A percentile compares a stretch with the other conserved stretches of the same genome.
Evolutionary conservation across 202 grass and related monocot genomes (phyloP).

Genomic region (Elaeis oleifera): DNA sequence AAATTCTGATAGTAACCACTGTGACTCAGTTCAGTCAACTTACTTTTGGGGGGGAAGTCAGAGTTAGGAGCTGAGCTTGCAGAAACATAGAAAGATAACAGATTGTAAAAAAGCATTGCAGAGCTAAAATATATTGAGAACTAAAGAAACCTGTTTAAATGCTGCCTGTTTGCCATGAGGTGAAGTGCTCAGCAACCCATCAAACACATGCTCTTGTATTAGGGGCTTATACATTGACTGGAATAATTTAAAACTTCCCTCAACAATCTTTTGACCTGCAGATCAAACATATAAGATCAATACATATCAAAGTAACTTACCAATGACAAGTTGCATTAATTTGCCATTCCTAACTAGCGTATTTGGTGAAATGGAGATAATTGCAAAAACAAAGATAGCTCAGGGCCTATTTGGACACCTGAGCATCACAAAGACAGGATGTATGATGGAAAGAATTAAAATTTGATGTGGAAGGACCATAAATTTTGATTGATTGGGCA

Average conservation of each 20-base stretch:
- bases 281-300: constrained; percentile 14
- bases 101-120: too few species aligned
- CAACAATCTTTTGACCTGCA: constrained; percentile 84
- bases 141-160: constrained; percentile 55
- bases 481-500: too few species aligned
- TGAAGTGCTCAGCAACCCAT: constrained; percentile 57
- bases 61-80: too few species aligned
- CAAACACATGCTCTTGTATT: constrained; percentile 51
- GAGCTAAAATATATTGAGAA: background rate
- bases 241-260: constrained; percentile 79
- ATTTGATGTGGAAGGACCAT: too few species aligned
- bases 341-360: background rate
- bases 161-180: constrained; percentile 29
- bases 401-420: too few species aligned
- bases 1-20: too few species aligned
- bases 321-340: background rate
- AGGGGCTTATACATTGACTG: constrained; percentile 60
- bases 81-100: too few species aligned
- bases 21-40: too few species aligned
- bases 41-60: too few species aligned
- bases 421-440: too few species aligned
- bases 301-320: background rate
- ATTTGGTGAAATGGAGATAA: background rate
- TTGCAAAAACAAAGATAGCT: too few species aligned
- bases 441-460: too few species aligned